Evolutionary conservation across 148 eudicot species (phyloP), one percentile per base, ranked within the genome.

Genomic region (Rhododendron simsii): DNA sequence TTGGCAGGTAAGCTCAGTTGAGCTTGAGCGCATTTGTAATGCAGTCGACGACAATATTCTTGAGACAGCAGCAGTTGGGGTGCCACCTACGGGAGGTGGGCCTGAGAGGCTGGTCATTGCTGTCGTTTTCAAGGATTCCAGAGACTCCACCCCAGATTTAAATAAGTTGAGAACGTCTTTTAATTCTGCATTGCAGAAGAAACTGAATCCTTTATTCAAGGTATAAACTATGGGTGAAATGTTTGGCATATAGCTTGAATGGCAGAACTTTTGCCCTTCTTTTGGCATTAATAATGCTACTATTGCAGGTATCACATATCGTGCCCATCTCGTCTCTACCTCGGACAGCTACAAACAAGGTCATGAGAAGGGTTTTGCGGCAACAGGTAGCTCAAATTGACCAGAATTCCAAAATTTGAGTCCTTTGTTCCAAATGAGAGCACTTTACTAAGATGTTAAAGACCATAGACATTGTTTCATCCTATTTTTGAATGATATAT

Each of bases 41-140:
- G 87, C 91, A 76, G 94, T 88, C 1, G 92, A 94, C 84, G 65
- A 57, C 79, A 87, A 59, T 81, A 89, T 97, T 82, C 92, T 95
- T 2, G 98, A 97, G 92, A 95, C 98, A 80, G 99, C 99, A 75
- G 99, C 99, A 23, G 71, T 97, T 82, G 98, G 98, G 76, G 94
- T 93, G 79, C 95, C 99, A 23, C 93, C 93, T n/a, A 12, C 85
- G 45, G 95, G 91, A 51, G 98, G 99, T 51, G 99, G 99, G 7
- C 99, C 99, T 2, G 98, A 97, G 91, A 92, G 91, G 88, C 86
- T 97, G 89, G 93, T 95, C 9, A 88, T 97, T 28, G 95, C 92
- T 1, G 95, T 94, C 53, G 95, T 95, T 83, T 93, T 94, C 81
- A 93, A 91, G 90, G 89, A 94, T 87, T 45, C 89, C 23, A 86